Conservation (phyloP, 2,329 filamentous ascomycete genomes). For the Penicillium janthinellum region DNA sequence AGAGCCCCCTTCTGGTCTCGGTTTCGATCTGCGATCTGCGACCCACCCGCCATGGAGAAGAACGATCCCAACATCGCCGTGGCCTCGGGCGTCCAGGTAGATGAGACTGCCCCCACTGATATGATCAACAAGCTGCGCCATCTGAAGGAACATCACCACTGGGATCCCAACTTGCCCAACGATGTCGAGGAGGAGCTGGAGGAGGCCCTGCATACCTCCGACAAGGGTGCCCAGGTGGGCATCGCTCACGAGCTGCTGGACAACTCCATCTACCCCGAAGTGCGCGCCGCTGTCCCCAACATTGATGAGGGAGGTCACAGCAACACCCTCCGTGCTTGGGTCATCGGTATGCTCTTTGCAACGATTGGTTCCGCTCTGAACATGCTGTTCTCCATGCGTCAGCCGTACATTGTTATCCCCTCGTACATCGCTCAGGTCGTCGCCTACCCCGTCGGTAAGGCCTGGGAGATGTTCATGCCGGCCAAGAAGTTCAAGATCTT, state of each 20-base stretch:
- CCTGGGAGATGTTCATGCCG: conserved; percentile 45
- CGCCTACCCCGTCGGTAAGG: conserved; percentile 56
- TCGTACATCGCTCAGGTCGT: conserved; percentile 65
- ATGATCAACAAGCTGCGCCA: conserved; percentile 50
- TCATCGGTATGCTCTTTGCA: conserved; percentile 62
- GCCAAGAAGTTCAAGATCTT: conserved; percentile 39
- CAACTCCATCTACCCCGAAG: conserved; percentile 69
- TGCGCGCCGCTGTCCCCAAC: conserved; percentile 66
- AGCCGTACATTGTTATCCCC: conserved; percentile 61
- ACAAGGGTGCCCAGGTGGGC: conserved; percentile 58
- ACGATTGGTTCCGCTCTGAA: conserved; percentile 65
- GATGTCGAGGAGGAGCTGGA: conserved; percentile 64
- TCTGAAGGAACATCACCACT: conserved; percentile 62
- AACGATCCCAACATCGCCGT: conserved; percentile 25
- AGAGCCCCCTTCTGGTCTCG: not conserved
- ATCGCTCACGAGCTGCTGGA: conserved; percentile 64
- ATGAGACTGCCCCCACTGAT: conserved; percentile 28
- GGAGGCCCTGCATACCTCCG: conserved; percentile 56
- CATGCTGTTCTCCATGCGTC: conserved; percentile 60
- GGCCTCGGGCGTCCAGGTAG: conserved; percentile 19
- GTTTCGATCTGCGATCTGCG: conserved; percentile 1
- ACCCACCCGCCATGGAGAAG: conserved; percentile 21
- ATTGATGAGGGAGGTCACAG: conserved; percentile 65
- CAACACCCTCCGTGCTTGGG: conserved; percentile 67
- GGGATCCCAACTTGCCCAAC: conserved; percentile 67